phyloP scores from a whole-genome alignment of 139 green algal genomes.

The Chlamydomonas urium region DNA sequence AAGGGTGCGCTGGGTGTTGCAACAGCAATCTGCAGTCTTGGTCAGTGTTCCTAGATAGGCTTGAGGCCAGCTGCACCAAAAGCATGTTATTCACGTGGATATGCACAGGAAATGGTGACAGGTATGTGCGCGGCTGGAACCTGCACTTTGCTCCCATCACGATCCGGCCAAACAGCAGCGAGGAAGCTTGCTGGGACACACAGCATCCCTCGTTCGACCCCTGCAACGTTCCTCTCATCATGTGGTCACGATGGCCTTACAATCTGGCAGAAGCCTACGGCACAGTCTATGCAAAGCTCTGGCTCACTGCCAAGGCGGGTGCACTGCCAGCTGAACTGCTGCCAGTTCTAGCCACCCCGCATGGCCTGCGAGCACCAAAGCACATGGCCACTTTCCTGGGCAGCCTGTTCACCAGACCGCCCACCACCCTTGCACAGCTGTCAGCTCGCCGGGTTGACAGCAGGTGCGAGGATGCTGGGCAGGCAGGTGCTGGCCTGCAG shows the following conservation, averaged over 20 bases:
- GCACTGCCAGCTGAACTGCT: neutral
- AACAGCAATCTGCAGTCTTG: too few species aligned
- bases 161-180: slow-evolving; percentile 1
- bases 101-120: slow-evolving; percentile 9
- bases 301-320: neutral
- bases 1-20: neutral
- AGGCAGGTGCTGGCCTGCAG: too few species aligned
- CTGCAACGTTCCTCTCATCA: slow-evolving; percentile 5
- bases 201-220: neutral
- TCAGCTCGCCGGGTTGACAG: neutral
- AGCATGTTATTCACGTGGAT: too few species aligned
- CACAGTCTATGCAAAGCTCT: slow-evolving; percentile 1
- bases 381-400: too few species aligned
- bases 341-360: slow-evolving; percentile 8
- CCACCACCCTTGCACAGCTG: slow-evolving; percentile 9
- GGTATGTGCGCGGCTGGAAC: neutral
- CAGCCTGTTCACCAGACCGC: too few species aligned
- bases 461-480: too few species aligned
- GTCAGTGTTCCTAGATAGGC: too few species aligned
- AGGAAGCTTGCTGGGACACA: slow-evolving; percentile 8
- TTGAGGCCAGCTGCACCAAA: too few species aligned
- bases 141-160: slow-evolving; percentile 1
- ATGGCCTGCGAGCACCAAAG: slow-evolving; percentile 5
- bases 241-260: slow-evolving; percentile 13
- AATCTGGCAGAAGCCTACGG: slow-evolving; percentile 10